Evolutionary conservation across 2,329 filamentous ascomycete species (phyloP).

Genomic region (Cercospora beticola): DNA sequence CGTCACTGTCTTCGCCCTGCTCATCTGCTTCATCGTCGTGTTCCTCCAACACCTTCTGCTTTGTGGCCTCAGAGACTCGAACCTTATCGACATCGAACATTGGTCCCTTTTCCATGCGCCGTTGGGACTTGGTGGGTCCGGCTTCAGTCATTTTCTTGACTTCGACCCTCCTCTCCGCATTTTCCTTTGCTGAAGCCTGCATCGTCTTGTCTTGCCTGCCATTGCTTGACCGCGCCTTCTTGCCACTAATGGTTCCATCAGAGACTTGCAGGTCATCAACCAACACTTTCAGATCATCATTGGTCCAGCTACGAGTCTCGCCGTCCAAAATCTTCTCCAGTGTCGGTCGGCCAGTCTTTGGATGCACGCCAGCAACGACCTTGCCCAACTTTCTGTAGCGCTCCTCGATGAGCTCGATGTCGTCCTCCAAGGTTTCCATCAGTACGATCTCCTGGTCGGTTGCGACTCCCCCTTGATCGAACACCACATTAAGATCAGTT

Average conservation of each 20-base stretch:
- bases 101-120: neutral
- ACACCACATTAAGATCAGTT: neutral
- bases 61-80: neutral
- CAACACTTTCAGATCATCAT: neutral
- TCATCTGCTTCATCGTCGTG: neutral
- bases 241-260: neutral
- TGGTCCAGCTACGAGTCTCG: neutral
- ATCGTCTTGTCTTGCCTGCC: neutral
- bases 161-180: neutral
- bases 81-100: slow-evolving; percentile 3
- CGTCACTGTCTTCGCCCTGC: neutral
- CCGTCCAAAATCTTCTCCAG: neutral
- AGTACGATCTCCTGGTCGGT: neutral
- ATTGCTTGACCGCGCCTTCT: neutral
- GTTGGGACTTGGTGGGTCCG: neutral
- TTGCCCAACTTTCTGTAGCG: slow-evolving; percentile 2
- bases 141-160: neutral
- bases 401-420: slow-evolving; percentile 1
- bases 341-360: neutral
- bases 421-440: neutral
- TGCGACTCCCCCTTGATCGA: neutral
- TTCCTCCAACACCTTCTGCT: neutral
- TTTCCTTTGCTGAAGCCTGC: neutral
- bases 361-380: neutral
- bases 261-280: neutral